Evolutionary conservation across 164 flowering plant species (phyloP).

Genomic region (Sedum album): DNA sequence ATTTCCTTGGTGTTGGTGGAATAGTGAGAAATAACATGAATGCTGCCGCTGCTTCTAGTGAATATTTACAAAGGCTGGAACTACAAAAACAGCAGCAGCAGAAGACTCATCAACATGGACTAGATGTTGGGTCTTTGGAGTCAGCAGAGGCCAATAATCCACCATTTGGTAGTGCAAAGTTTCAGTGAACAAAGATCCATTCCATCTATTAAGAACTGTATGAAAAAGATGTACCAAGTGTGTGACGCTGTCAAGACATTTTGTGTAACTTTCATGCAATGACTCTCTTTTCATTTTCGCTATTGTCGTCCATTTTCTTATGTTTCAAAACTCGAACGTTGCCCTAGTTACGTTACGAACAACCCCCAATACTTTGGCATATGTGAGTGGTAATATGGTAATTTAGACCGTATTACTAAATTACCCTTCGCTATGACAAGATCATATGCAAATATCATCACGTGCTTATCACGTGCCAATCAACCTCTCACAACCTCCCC

Average conservation of each 20-base stretch:
- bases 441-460: no score
- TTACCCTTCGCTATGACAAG: no score
- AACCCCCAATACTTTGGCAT: no score
- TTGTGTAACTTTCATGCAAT: background rate
- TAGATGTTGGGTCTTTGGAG: slow-evolving; percentile 31
- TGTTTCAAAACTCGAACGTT: no score
- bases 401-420: no score
- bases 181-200: slow-evolving; percentile 20
- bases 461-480: background rate
- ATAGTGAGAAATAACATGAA: slow-evolving; percentile 31
- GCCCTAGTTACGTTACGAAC: no score
- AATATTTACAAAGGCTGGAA: slow-evolving; percentile 26
- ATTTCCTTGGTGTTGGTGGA: slow-evolving; percentile 73
- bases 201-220: background rate
- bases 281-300: background rate
- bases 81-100: slow-evolving; percentile 17
- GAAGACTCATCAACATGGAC: slow-evolving; percentile 10
- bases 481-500: background rate
- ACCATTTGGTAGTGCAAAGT: slow-evolving; percentile 28
- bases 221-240: background rate
- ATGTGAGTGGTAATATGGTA: no score
- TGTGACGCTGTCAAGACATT: background rate
- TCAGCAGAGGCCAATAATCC: slow-evolving; percentile 18
- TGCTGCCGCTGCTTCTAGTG: slow-evolving; percentile 23
- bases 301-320: background rate